phyloP scores from a whole-genome alignment of 495 filamentous ascomycete genomes.

The Lindgomyces ingoldianus region DNA sequence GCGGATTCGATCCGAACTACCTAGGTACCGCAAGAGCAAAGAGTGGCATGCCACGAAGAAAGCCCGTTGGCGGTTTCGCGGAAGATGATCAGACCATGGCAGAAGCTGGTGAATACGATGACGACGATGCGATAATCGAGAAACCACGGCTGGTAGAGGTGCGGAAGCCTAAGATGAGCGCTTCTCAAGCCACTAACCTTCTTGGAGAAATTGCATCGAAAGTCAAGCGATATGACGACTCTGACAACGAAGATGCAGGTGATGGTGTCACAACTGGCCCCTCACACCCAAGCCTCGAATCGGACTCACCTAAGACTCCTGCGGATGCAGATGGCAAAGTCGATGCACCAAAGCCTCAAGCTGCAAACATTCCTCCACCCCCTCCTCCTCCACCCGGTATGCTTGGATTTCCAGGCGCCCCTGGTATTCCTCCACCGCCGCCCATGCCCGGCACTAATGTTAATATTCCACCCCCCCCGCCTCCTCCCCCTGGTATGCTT shows the following conservation, averaged over 20 bases:
- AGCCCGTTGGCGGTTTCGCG: slow-evolving; percentile 39
- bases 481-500: slow-evolving; percentile 50
- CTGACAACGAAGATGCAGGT: slow-evolving; percentile 67
- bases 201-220: slow-evolving; percentile 80
- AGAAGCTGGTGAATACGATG: slow-evolving; percentile 44
- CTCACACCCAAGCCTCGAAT: slow-evolving; percentile 74
- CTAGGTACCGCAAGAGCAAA: slow-evolving; percentile 47
- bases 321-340: slow-evolving; percentile 61
- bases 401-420: slow-evolving; percentile 41
- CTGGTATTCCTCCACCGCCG: slow-evolving; percentile 51
- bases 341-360: slow-evolving; percentile 51
- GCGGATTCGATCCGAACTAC: slow-evolving; percentile 30
- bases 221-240: slow-evolving; percentile 69
- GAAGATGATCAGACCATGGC: slow-evolving; percentile 42
- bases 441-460: slow-evolving; percentile 54
- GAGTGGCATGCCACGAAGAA: slow-evolving; percentile 47
- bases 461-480: slow-evolving; percentile 52
- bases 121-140: slow-evolving; percentile 47
- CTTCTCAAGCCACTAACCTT: slow-evolving; percentile 70
- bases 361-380: slow-evolving; percentile 50
- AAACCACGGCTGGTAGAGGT: slow-evolving; percentile 49
- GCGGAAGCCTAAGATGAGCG: slow-evolving; percentile 71
- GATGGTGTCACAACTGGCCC: slow-evolving; percentile 76
- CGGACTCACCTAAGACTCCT: slow-evolving; percentile 69
- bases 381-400: slow-evolving; percentile 52